Evolutionary conservation across 148 eudicot species (phyloP).

Genomic region (Vaccinium myrtillus): DNA sequence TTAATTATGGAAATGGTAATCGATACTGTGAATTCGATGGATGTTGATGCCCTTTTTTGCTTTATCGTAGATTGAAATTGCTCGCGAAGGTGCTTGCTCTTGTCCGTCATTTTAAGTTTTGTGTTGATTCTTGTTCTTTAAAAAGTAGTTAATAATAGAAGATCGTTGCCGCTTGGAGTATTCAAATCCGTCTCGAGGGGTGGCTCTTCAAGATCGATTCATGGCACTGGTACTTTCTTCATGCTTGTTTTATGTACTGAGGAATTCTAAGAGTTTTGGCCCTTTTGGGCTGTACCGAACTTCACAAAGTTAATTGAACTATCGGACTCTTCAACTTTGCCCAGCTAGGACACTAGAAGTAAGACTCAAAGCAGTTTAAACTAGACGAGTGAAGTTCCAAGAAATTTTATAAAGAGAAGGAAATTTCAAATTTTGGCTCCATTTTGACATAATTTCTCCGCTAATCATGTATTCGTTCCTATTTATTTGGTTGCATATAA

Average conservation of each 20-base stretch:
- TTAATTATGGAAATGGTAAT: constrained; percentile 37
- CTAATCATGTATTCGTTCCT: not conserved
- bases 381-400: not conserved
- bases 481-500: not conserved
- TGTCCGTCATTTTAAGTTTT: not conserved
- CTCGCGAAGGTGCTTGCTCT: not conserved
- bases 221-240: constrained; percentile 60
- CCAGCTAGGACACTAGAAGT: not conserved
- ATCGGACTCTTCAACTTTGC: not conserved
- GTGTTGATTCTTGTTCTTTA: constrained; percentile 11
- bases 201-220: constrained; percentile 48
- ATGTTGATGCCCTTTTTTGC: not conserved
- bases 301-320: too few relatives aligned
- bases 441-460: not conserved
- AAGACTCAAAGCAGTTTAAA: not conserved
- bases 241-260: not conserved
- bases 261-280: not conserved
- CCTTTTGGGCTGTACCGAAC: not conserved
- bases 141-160: constrained; percentile 25
- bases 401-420: not conserved
- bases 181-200: constrained; percentile 30
- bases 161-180: constrained; percentile 32
- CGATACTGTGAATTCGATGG: not conserved
- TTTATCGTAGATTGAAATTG: too few relatives aligned
- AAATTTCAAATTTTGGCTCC: not conserved